phyloP scores from a whole-genome alignment of 2,329 filamentous ascomycete species.

The Penicillium digitatum region DNA sequence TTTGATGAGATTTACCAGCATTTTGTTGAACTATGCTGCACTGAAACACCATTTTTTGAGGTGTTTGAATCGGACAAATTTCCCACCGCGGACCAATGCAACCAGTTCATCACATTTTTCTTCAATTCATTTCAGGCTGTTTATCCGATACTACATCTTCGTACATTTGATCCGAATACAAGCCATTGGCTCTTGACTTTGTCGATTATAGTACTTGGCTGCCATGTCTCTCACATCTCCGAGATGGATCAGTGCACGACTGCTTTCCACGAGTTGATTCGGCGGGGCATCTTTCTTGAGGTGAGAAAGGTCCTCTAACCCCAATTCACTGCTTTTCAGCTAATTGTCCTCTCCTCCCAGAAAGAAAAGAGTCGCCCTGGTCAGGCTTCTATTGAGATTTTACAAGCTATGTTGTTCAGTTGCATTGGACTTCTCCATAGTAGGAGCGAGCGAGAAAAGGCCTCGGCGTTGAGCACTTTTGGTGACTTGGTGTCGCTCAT shows the following conservation, averaged over 20 bases:
- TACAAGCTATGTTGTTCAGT: slow-evolving; percentile 33
- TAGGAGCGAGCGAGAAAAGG: slow-evolving; percentile 22
- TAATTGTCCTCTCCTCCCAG: slow-evolving; percentile 13
- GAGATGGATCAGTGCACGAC: slow-evolving; percentile 28
- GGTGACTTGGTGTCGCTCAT: slow-evolving; percentile 28
- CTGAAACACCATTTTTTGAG: slow-evolving; percentile 28
- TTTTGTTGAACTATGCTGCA: slow-evolving; percentile 34
- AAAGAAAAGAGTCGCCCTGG: slow-evolving; percentile 24
- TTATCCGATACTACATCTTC: slow-evolving; percentile 41
- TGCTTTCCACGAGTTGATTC: slow-evolving; percentile 43
- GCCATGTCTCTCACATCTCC: slow-evolving; percentile 31
- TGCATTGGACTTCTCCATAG: slow-evolving; percentile 33
- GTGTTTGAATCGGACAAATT: slow-evolving; percentile 33
- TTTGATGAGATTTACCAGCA: slow-evolving; percentile 30
- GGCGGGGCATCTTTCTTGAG: slow-evolving; percentile 36
- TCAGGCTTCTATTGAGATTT: slow-evolving; percentile 24
- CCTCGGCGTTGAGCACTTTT: slow-evolving; percentile 26
- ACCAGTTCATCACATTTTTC: slow-evolving; percentile 35
- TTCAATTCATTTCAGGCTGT: slow-evolving; percentile 40
- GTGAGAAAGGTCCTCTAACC: slow-evolving; percentile 18
- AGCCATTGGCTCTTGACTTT: slow-evolving; percentile 42
- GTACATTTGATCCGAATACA: slow-evolving; percentile 36
- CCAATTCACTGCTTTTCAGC: neutral
- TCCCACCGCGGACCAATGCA: slow-evolving; percentile 26
- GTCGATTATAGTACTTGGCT: slow-evolving; percentile 41